Evolutionary conservation across 164 flowering plant genomes (phyloP).

Genomic region (Aristolochia fimbriata): DNA sequence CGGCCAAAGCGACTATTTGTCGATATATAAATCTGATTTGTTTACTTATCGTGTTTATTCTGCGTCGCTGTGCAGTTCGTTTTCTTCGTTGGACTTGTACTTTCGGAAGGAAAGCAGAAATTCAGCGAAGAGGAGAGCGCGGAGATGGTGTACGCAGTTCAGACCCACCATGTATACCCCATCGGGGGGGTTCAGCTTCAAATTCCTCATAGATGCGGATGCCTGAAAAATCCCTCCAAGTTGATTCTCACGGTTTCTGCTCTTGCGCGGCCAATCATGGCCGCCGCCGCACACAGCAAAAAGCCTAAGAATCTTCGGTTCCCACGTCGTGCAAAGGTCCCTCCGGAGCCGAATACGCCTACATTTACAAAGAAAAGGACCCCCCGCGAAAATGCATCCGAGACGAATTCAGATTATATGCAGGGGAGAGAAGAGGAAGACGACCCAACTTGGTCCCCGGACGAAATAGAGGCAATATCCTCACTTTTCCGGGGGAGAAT

Average conservation of each 20-base stretch:
- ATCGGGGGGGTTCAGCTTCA: no score
- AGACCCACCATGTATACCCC: no score
- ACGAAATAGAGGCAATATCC: conserved; percentile 73
- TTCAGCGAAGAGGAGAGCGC: no score
- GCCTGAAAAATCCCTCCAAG: no score
- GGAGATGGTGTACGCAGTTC: no score
- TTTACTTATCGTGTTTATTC: no score
- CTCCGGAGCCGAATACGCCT: conserved; percentile 27
- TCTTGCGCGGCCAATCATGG: conserved; percentile 1
- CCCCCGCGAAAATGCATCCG: not conserved
- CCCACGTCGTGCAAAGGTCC: conserved; percentile 39
- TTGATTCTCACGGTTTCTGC: not conserved
- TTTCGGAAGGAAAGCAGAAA: no score
- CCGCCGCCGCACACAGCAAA: conserved; percentile 14
- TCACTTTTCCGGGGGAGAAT: conserved; percentile 79
- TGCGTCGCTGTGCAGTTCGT: no score
- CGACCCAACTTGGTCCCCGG: conserved; percentile 44
- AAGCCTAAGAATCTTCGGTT: conserved; percentile 37
- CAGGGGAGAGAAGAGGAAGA: conserved; percentile 2
- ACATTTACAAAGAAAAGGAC: conserved; percentile 24
- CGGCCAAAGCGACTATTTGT: conserved; percentile 77
- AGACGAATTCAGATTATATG: not conserved
- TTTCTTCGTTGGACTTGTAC: no score
- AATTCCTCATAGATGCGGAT: no score
- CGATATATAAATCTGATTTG: no score